Base-by-base conservation (phyloP, 2,329 filamentous ascomycete species). In the Grosmannia serpens region DNA sequence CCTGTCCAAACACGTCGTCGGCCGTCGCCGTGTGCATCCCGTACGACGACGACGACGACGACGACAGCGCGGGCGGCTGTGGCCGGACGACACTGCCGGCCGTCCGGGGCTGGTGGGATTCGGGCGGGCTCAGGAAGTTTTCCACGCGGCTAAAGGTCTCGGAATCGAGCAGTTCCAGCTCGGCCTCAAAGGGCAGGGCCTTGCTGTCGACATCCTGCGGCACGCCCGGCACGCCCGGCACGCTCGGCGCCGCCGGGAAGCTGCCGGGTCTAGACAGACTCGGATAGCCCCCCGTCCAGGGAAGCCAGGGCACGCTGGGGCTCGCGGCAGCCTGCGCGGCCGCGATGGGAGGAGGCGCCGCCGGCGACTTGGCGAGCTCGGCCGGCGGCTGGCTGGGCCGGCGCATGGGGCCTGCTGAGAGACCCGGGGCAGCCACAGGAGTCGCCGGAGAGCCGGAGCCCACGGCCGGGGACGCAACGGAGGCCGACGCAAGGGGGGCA, bases 1-100 rank as follows among this genome's bases (percentile, higher is more conserved):
- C 64, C 49, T 53, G 72, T 68, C 71, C 76, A 62, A 81, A 80
- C 2, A 79, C 63, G 22, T 79, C 78, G 53, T 79, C 75, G 29
- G 79, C 76, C 9, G 76, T 79, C 3, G 71, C 66, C 11, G 75
- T 77, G 64, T 78, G 74, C 78, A 83, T 81, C 20, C 77, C 80
- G 61, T 82, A 83, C 2, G 77, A 81, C 3, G 77, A 71, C 46
- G 62, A 52, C 27, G 55, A 41, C 3, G 13, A 50, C 56, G 41
- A 8, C 67, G 68, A 2, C 68, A 20, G 38, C 56, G 10, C 56
- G 59, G 4, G 52, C 54, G 50, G 22, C 17, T 29, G 26, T 29
- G 26, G 26, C 49, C 29, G 31, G 49, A 2, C 49, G n/a, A 24
- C 15, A 47, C 24, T 10, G 44, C 9, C 24, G 44, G 8, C 44